Conservation (phyloP, 1,284 basidiomycete species). For the Moesziomyces antarcticus region DNA sequence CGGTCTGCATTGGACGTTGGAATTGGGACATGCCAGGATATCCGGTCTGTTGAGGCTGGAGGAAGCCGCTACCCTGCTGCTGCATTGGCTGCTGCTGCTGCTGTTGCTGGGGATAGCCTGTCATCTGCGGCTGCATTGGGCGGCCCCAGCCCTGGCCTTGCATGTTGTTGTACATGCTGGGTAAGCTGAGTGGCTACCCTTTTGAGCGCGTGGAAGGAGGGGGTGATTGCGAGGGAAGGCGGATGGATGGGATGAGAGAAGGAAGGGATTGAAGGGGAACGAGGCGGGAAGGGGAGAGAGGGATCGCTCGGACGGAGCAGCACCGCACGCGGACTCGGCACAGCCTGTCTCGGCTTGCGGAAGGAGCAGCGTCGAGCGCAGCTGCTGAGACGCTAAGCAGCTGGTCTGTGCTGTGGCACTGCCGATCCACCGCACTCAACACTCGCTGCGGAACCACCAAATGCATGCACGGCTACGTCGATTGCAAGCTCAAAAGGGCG, state of each 20-base stretch:
- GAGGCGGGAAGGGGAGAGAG: neutral
- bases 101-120: constrained; percentile 51
- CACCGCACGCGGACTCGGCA: constrained; percentile 8
- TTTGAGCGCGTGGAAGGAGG: neutral
- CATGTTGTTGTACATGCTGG: constrained; percentile 59
- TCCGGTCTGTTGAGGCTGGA: constrained; percentile 54
- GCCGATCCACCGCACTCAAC: no score
- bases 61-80: constrained; percentile 50
- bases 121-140: constrained; percentile 53
- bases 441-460: constrained; percentile 5
- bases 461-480: neutral
- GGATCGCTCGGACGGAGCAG: constrained; percentile 3
- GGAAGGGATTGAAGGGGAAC: constrained; percentile 2
- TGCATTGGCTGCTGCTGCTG: constrained; percentile 51
- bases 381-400: no score
- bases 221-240: neutral
- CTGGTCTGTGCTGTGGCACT: constrained; percentile 30
- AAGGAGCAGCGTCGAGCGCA: neutral
- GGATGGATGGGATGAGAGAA: constrained; percentile 2
- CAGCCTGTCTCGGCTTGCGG: constrained; percentile 11
- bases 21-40: constrained; percentile 50
- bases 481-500: neutral
- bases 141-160: constrained; percentile 57
- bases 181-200: neutral
- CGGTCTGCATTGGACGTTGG: constrained; percentile 55